phyloP scores from a whole-genome alignment of 164 flowering plant genomes.

The Umbilicus rupestris region DNA sequence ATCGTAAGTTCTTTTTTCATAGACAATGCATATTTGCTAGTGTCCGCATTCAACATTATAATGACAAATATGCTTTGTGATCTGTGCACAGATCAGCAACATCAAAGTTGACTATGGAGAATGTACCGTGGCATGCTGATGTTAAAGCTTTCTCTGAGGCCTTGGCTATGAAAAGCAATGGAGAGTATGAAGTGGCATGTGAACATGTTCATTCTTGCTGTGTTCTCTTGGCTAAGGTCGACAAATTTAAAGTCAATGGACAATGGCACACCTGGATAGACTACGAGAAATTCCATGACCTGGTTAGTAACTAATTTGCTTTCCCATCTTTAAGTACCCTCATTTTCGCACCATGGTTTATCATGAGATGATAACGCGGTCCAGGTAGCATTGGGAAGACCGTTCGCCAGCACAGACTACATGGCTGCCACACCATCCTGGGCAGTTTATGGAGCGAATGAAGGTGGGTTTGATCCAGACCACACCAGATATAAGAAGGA shows the following conservation, averaged over 20 bases:
- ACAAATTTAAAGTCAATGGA: conserved; percentile 72
- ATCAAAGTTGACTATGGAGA: conserved; percentile 97
- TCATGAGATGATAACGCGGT: conserved; percentile 10
- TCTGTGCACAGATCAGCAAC: conserved; percentile 62
- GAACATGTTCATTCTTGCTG: conserved; percentile 97
- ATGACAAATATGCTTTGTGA: not conserved
- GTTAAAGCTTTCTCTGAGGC: conserved; percentile 93
- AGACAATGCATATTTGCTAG: not conserved
- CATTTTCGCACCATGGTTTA: not conserved
- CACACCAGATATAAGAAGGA: conserved; percentile 72
- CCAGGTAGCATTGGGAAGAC: conserved; percentile 74
- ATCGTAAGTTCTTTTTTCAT: conserved; percentile 46
- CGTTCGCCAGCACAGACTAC: conserved; percentile 73
- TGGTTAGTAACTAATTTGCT: conserved; percentile 40
- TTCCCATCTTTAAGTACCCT: not conserved
- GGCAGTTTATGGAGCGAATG: conserved; percentile 94
- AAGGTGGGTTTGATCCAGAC: conserved; percentile 96
- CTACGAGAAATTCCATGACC: conserved; percentile 87
- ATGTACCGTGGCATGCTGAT: conserved; percentile 97
- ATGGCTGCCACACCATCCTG: conserved; percentile 86
- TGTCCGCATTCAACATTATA: not conserved
- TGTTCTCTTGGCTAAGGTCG: conserved; percentile 80
- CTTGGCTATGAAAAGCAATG: conserved; percentile 60
- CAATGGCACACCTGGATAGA: conserved; percentile 98
- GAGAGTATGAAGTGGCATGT: conserved; percentile 92